Base-by-base conservation (phyloP, 768 basidiomycete genomes). In the Mycena rebaudengoi region DNA sequence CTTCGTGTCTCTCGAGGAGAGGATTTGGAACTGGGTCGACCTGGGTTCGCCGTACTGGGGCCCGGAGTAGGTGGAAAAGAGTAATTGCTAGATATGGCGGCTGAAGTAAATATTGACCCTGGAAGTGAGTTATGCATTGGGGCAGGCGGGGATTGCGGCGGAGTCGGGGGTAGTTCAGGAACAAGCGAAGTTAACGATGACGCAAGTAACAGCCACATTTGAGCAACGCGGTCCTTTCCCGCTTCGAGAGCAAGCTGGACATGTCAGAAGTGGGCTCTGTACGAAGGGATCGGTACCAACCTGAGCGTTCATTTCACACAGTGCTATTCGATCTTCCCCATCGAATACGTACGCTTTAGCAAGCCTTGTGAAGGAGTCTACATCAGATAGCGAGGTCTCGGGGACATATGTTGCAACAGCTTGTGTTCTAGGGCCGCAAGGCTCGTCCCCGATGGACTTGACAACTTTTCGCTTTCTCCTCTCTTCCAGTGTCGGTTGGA, bases 181-280 rank as follows among this genome's bases (percentile, higher is more conserved):
- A 83, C 64, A 46, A 86, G 72, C 52, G 88, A 82, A 0, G 78
- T 77, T 20, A 92, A 74, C 4, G 88, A 80, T 16, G 87, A 86
- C 13, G 79, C 83, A 20, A 95, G 73, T 2, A 94, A 74, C 10
- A 86, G 67, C 93, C 93, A 95, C 3, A 81, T 80, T 67, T 92
- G 89, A 1, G 87, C 88, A 4, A 85, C 84, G 5, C 83, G 78
- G 26, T 80, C 70, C 60, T 86, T 83, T 21, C 87, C 87, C 10
- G 80, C 88, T 56, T 85, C 76, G n/a, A 86, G 73, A 7, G 93
- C 92, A 43, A 82, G 75, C 88, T 91, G 55, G 10, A 44, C 30
- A 70, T 35, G 23, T 25, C 33, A 23, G 55, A 13, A 51, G 14
- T 28, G 7, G 16, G 25, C 11, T 33, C n/a, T 8, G 26, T n/a